Base-by-base conservation (phyloP, 495 filamentous ascomycete species). In the Talaromyces wortmannii region DNA sequence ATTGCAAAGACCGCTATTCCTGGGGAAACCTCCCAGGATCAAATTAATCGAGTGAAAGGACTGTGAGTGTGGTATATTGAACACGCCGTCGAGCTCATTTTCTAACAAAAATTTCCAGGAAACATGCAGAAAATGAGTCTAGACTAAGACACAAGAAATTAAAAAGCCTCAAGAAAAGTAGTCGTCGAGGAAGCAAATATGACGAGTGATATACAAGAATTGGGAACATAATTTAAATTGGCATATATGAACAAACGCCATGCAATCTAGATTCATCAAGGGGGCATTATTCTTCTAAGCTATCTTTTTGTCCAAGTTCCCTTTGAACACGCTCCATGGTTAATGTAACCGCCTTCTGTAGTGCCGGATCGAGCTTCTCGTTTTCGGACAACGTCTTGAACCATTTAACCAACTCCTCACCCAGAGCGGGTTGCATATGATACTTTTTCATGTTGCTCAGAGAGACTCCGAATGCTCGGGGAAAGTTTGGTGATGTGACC, bases 111-210 rank as follows among this genome's bases (percentile, higher is more conserved):
- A 31, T 40, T 12, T 54, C 54, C 55, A 96, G 91, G 56, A 78
- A 89, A 69, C 85, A 84, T 51, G 76, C 80, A 16, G 87, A 86
- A 53, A 89, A 87, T 54, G 83, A 90, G 56, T 65, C 71, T n/a
- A 75, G 91, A 50, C 57, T 96, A 36, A 83, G 76, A 63, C 67
- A 63, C 13, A 97, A 97, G 71, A 96, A 95, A 71, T 59, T 75
- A 30, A 87, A 87, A 50, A 84, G 86, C 60, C 81, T 74, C 48
- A 97, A 97, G 74, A 97, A 97, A 69, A 78, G 77, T 23, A 78
- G 73, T 55, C 80, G 91, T 18, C 80, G 78, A 67, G 75, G 80
- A 56, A 70, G 56, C 59, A 70, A 69, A 61, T 67, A 64, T 53
- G 71, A 74, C 59, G 70, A 77, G 55, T 75, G 59, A 73, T 55